phyloP scores from a whole-genome alignment of 2,329 filamentous ascomycete genomes.

The Diaporthe eres region DNA sequence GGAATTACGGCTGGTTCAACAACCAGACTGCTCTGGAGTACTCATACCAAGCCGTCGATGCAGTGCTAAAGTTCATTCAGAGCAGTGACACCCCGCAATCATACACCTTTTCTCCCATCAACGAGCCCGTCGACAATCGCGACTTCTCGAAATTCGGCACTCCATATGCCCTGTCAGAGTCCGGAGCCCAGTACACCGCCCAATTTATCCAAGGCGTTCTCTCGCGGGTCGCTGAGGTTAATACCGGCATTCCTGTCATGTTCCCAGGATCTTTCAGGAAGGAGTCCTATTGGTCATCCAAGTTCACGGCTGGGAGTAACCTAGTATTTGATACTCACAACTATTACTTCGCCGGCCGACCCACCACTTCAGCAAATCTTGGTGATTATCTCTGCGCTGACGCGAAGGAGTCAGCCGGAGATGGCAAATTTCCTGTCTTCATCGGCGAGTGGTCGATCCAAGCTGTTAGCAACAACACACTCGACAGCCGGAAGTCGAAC shows the following conservation, averaged over 20 bases:
- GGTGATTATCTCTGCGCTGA: background rate
- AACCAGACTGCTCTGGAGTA: background rate
- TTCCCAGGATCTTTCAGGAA: slow-evolving; percentile 1
- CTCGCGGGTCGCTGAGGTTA: background rate
- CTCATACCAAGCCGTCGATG: slow-evolving; percentile 8
- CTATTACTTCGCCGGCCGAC: background rate
- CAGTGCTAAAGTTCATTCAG: background rate
- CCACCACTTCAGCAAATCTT: background rate
- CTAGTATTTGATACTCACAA: slow-evolving; percentile 4
- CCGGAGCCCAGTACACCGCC: background rate
- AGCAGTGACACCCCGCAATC: background rate
- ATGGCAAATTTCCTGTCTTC: background rate
- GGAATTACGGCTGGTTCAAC: slow-evolving; percentile 2
- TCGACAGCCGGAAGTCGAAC: background rate
- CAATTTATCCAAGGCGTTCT: background rate
- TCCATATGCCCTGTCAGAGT: background rate
- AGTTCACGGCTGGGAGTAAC: background rate
- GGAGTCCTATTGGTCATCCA: slow-evolving; percentile 2
- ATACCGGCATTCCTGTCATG: background rate
- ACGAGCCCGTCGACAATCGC: slow-evolving; percentile 3
- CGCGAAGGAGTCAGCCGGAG: background rate
- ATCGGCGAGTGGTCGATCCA: slow-evolving; percentile 6
- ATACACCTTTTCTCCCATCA: slow-evolving; percentile 6
- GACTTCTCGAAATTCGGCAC: background rate
- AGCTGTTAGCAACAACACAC: background rate